A percentile compares a stretch with the other conserved stretches of the same genome.
Conservation (phyloP, 805 yeast genomes). For the Yamadazyma olivae region DNA sequence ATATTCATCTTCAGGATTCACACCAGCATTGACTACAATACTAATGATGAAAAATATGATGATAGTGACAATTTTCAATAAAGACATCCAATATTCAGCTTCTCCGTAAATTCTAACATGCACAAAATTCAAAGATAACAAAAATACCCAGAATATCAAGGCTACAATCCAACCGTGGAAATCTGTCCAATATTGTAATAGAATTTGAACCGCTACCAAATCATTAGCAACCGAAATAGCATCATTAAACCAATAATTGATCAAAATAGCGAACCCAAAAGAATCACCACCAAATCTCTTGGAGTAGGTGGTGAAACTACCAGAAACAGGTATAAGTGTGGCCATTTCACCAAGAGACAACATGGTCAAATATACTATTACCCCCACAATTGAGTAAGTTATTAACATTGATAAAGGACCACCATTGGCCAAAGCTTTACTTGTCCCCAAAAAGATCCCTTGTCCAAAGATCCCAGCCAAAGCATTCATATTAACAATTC, state of each 20-base stretch:
- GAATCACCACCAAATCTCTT: conserved; percentile 48
- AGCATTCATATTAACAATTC: conserved; percentile 34
- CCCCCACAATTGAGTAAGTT: conserved; percentile 33
- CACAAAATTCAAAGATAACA: conserved; percentile 39
- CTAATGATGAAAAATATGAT: conserved; percentile 55
- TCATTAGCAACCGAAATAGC: conserved; percentile 48
- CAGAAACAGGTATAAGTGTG: conserved; percentile 51
- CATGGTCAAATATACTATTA: conserved; percentile 52
- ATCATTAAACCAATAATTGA: conserved; percentile 52
- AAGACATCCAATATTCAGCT: conserved; percentile 37
- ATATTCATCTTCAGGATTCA: conserved; percentile 42
- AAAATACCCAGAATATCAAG: conserved; percentile 51
- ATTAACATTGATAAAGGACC: conserved; percentile 34
- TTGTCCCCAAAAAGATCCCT: conserved; percentile 32
- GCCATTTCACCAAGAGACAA: conserved; percentile 56
- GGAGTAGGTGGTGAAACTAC: conserved; percentile 51
- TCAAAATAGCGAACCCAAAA: conserved; percentile 50
- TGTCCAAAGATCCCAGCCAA: conserved; percentile 37
- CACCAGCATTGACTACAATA: conserved; percentile 57
- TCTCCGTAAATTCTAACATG: conserved; percentile 42
- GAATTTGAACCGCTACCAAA: conserved; percentile 44
- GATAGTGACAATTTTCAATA: conserved; percentile 48
- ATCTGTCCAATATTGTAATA: conserved; percentile 46
- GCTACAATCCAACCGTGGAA: conserved; percentile 51
- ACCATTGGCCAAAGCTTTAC: conserved; percentile 26